Evolutionary conservation across 2,329 filamentous ascomycete species (phyloP).

Genomic region (Aspergillus sclerotialis): DNA sequence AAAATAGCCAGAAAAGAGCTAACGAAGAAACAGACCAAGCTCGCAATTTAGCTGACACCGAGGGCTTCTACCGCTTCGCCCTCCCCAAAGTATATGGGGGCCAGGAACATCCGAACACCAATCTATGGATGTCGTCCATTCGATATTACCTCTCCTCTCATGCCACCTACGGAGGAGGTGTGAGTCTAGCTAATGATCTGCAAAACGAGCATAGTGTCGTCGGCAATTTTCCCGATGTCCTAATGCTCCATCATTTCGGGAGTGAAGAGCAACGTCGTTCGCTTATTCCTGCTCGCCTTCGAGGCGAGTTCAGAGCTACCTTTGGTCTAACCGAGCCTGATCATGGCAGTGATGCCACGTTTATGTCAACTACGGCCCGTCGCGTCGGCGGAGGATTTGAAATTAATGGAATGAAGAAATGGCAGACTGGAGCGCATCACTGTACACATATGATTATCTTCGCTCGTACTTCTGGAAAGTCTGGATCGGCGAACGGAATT

Average conservation of each 20-base stretch:
- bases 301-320: conserved; percentile 49
- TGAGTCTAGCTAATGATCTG: conserved; percentile 57
- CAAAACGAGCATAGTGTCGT: conserved; percentile 59
- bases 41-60: conserved; percentile 47
- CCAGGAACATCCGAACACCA: conserved; percentile 34
- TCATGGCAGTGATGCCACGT: conserved; percentile 58
- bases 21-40: conserved; percentile 29
- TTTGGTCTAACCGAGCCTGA: conserved; percentile 58
- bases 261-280: conserved; percentile 47
- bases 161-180: conserved; percentile 30
- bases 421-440: conserved; percentile 58
- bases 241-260: conserved; percentile 58
- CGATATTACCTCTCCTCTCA: conserved; percentile 54
- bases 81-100: conserved; percentile 52
- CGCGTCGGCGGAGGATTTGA: conserved; percentile 36
- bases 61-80: conserved; percentile 55
- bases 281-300: conserved; percentile 47
- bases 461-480: conserved; percentile 49
- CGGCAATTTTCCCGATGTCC: conserved; percentile 56
- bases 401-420: conserved; percentile 56
- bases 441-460: conserved; percentile 59
- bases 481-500: conserved; percentile 50
- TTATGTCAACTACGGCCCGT: conserved; percentile 51
- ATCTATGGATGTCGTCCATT: conserved; percentile 59
- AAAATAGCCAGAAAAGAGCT: neutral